Base-by-base conservation (phyloP, 495 filamentous ascomycete species). In the Annulohypoxylon nitens region DNA sequence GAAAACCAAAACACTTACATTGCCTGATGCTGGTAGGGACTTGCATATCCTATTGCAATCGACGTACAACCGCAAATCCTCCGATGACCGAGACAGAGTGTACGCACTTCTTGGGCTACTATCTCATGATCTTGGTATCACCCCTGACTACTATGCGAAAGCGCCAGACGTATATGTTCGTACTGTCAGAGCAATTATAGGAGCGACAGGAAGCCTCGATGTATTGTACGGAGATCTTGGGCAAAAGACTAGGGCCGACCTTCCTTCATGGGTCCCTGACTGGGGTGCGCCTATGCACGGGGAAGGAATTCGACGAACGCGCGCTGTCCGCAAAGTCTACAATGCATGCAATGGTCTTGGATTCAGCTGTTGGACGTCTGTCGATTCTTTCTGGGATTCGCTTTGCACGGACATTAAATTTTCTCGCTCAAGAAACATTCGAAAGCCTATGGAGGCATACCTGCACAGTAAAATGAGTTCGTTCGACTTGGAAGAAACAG, bases 221-320 rank as follows among this genome's bases (percentile, higher is more conserved):
- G 51, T 55, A 3, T 11, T 55, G 2, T 14, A 11, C 14, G 26
- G 51, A 0, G 12, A 55, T 26, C 26, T 55, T 34, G 51, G 51
- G 11, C 25, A 11, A 34, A 55, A 55, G 25, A 33, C 14, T 34
- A 55, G 25, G 14, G 33, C 4, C 11, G 51, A 55, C 14, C 51
- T 55, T 11, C 51, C 51, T 33, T 33, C 51, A 33, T 55, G 51
- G 51, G 30, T 55, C 25, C 51, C 51, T 8, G 51, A 55, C 12
- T 55, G 51, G 23, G 25, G 51, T 16, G 25, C 51, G 6, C 23
- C 33, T 26, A 34, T 16, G 8, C 51, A 55, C 3, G 12, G 12
- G 5, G 25, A 51, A 11, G 48, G 16, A 51, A n/a, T 55, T 26
- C 7, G 26, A 11, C 30, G 45, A 8, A 25, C 4, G 10, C 37